Evolutionary conservation across 2,329 filamentous ascomycete genomes (phyloP), one percentile per base, ranked within the genome.

Genomic region (Endoconidiophora polonica): DNA sequence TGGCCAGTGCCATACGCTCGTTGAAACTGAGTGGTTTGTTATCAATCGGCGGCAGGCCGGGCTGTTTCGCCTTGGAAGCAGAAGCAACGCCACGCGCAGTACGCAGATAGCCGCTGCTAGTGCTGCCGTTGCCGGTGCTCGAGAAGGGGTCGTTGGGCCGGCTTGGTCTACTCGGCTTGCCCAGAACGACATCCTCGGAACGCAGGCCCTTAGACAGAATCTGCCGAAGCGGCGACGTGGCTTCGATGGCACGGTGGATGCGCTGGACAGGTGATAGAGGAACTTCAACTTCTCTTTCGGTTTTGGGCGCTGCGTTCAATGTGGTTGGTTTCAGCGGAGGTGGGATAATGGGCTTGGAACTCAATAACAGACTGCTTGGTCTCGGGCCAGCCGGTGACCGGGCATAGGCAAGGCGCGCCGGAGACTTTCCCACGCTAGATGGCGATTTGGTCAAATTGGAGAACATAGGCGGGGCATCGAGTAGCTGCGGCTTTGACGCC

Each of bases 1-100:
- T 76, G 37, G 79, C 81, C 46, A 84, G 78, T 1, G 84, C 81
- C 54, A 98, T 75, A 44, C 88, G 74, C 63, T 96, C 87, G 60
- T 84, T 94, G 64, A 96, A 98, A 49, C 77, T 76, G 51, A 69
- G 58, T 3, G 72, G 68, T 18, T 68, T 65, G 24, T 48, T 48
- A 39, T 52, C 52, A 12, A 45, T n/a, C 2, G 48, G 26, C 5
- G 42, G 24, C 14, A 49, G 33, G 23, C 38, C 20, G 24, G 20
- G n/a, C 12, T 29, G 26, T 29, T 29, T 29, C 12, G 26, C 12
- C 12, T 29, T 29, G 2, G 26, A 29, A 29, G 26, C 12, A 29
- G 26, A 29, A 29, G 26, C 5, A 10, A 10, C 26, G 26, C 26
- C 26, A 29, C 48, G 41, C 9, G 52, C 52, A 16, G 48, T 54